Evolutionary conservation across 2,329 filamentous ascomycete genomes (phyloP).

Genomic region (Monosporascus sp.): DNA sequence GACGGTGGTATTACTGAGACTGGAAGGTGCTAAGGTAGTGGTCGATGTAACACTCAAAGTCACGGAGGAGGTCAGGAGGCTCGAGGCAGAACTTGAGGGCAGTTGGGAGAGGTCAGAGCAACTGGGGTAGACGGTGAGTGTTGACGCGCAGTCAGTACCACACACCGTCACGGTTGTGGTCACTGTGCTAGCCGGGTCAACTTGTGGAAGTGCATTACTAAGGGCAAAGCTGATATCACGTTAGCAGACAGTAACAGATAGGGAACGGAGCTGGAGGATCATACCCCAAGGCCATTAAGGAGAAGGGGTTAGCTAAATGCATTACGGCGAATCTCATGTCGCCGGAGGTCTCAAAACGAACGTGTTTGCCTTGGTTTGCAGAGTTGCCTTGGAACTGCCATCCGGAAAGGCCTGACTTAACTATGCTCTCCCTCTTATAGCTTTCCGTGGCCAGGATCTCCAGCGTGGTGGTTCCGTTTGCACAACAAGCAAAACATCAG

Average conservation of each 20-base stretch:
- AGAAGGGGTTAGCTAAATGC: conserved; percentile 16
- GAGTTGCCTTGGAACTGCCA: conserved; percentile 1
- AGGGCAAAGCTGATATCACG: conserved; percentile 14
- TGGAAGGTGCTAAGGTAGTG: conserved; percentile 1
- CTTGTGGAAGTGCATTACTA: conserved; percentile 14
- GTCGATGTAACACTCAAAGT: conserved; percentile 2
- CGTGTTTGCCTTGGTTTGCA: conserved; percentile 14
- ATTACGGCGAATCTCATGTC: conserved; percentile 14
- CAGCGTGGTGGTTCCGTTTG: conserved; percentile 7
- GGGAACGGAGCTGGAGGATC: neutral
- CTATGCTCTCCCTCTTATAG: conserved; percentile 7
- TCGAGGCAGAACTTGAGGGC: conserved; percentile 1
- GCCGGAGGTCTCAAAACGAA: conserved; percentile 16
- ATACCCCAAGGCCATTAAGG: conserved; percentile 23
- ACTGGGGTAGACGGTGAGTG: conserved; percentile 20
- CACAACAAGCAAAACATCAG: conserved; percentile 3
- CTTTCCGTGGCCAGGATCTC: neutral
- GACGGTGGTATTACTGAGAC: conserved; percentile 5
- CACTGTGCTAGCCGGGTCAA: conserved; percentile 12
- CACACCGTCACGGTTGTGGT: conserved; percentile 22
- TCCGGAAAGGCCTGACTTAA: neutral
- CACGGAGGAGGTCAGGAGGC: conserved; percentile 1
- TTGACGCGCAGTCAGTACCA: conserved; percentile 18
- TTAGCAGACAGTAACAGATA: conserved; percentile 11
- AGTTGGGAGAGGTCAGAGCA: conserved; percentile 11